phyloP scores from a whole-genome alignment of 2,329 filamentous ascomycete genomes.

The Fusarium foetens region DNA sequence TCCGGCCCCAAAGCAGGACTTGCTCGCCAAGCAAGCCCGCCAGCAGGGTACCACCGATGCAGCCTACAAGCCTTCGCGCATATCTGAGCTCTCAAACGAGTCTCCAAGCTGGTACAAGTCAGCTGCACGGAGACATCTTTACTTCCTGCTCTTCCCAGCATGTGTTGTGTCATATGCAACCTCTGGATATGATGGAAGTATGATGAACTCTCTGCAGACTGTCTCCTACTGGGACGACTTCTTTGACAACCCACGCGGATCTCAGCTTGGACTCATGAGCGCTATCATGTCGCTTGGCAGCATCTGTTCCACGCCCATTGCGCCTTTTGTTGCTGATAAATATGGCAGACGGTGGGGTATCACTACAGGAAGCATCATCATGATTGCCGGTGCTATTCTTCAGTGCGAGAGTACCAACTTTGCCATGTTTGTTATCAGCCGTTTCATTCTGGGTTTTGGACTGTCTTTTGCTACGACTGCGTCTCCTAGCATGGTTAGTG shows the following conservation, averaged over 20 bases:
- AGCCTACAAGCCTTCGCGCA: conserved; percentile 41
- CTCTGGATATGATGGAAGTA: conserved; percentile 55
- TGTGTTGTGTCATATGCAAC: conserved; percentile 53
- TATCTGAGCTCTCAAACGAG: conserved; percentile 44
- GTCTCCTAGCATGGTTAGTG: conserved; percentile 61
- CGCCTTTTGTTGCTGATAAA: conserved; percentile 46
- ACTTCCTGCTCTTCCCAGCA: conserved; percentile 49
- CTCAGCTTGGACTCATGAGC: conserved; percentile 47
- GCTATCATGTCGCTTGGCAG: conserved; percentile 61
- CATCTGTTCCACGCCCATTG: conserved; percentile 50
- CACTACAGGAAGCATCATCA: conserved; percentile 46
- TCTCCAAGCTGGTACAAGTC: conserved; percentile 47
- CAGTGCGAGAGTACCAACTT: conserved; percentile 46
- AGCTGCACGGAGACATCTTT: conserved; percentile 45
- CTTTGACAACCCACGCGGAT: conserved; percentile 49
- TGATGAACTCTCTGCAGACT: conserved; percentile 61
- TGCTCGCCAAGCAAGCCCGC: conserved; percentile 24
- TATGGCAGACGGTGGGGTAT: conserved; percentile 48
- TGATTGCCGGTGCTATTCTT: conserved; percentile 47
- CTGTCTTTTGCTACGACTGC: conserved; percentile 63
- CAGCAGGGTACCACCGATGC: conserved; percentile 20
- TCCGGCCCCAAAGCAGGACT: not conserved
- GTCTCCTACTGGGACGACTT: conserved; percentile 55
- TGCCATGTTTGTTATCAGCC: conserved; percentile 64
- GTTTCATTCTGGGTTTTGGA: conserved; percentile 65